Base-by-base conservation (phyloP, 352 stramenopile species). In the Globisporangium cystogenes region DNA sequence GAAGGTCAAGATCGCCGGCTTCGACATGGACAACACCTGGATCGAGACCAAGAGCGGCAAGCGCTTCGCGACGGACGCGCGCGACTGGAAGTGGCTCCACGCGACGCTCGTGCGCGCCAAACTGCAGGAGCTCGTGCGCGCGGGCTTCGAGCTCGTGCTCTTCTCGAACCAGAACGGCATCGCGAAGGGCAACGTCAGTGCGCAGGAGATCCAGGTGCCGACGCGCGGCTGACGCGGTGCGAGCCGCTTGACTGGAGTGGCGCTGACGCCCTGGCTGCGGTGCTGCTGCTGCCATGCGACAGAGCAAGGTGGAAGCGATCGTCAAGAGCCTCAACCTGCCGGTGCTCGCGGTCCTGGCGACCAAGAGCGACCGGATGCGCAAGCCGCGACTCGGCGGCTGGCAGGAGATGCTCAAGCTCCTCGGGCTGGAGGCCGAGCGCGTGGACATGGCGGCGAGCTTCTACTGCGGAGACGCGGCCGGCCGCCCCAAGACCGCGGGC, bases 161-260 rank as follows among this genome's bases (percentile, higher is more conserved):
- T 77, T 93, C 44, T 95, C 84, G 21, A 95, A 95, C 66, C 84
- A 95, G 54, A 90, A 91, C 37, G 84, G 84, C 11, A 67, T 95
- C 23, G 76, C 76, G 36, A 90, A 88, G 60, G 82, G 84, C 42
- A 88, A 91, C 26, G 74, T 81, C 7, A 74, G 60, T 1, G 73
- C 59, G 2, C 52, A 48, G 0, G 74, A 90, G 49, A 67, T 95
- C 20, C 69, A 91, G 72, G 79, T 90, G 27, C 11, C n/a, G n/a
- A n/a, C n/a, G n/a, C n/a, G n/a, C n/a, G n/a, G n/a, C n/a, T n/a
- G n/a, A n/a, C n/a, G n/a, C n/a, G n/a, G n/a, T n/a, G n/a, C n/a
- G n/a, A n/a, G n/a, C n/a, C 31, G 11, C 31, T 15, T 14, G 31
- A 3, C 11, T 45, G 33, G 44, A 43, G 0, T 51, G 4, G 18